Evolutionary conservation across 805 yeast species (phyloP), one percentile per base, ranked within the genome.

Genomic region (Wickerhamomyces pijperi): DNA sequence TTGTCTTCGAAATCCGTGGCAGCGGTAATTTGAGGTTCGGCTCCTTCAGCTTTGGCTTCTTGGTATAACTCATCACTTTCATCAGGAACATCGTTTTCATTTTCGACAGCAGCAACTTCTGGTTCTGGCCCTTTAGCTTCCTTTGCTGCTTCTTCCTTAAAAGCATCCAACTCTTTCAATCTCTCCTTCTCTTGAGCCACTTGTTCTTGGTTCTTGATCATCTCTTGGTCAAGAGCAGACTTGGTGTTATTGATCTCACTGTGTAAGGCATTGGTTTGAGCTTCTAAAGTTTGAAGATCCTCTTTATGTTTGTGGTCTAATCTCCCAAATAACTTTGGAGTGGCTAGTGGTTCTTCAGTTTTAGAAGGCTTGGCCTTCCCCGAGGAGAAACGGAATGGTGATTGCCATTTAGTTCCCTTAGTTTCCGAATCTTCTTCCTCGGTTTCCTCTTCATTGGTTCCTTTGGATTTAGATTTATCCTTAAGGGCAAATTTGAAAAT

Each of bases 401-500:
- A 46, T 35, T 28, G 35, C 16, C 16, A 18, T 33, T 19, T 19
- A 6, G 19, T 7, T 12, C 17, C 19, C 7, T 19, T 19, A 6
- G 19, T 7, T 12, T 15, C 19, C 7, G 34, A 17, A 14, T 32
- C 17, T 6, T 15, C 14, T 7, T 28, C 38, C 12, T 25, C 34
- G 5, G 14, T 28, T 19, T 28, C 28, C 9, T 36, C 25, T 29
- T 19, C 29, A n/a, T 19, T 28, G 15, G 35, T 35, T 35, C n/a
- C 36, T 16, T 34, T 19, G 7, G 34, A 32, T 34, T 34, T 34
- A 14, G 23, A 19, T 40, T 42, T 43, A 18, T 41, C 15, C 31
- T 38, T 39, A 14, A 46, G 33, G n/a, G 50, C 48, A 32, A 42
- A 41, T 34, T 39, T 39, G 38, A 46, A 46, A 40, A 46, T 46